Conservation (phyloP, 2,329 filamentous ascomycete species). For the Fusarium drepaniforme region DNA sequence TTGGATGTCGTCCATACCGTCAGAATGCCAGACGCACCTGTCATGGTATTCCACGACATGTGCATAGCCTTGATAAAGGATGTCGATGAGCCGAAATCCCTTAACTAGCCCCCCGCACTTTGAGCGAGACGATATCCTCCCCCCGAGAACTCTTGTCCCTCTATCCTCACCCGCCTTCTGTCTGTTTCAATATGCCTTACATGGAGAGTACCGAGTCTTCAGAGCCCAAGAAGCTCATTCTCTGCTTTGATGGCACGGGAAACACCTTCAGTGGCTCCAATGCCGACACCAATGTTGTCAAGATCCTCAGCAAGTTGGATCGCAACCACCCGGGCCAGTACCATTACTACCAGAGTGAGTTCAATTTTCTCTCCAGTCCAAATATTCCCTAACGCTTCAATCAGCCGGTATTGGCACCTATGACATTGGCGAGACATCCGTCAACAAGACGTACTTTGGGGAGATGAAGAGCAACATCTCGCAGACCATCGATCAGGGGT, state of each 20-base stretch:
- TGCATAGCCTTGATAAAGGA: conserved; percentile 1
- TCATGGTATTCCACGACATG: not conserved
- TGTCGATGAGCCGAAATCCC: not conserved
- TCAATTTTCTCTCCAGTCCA: not conserved
- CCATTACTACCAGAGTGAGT: conserved; percentile 63
- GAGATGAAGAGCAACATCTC: conserved; percentile 51
- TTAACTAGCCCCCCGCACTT: not conserved
- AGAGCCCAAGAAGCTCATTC: conserved; percentile 55
- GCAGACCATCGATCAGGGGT: conserved; percentile 56
- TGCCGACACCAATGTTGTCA: conserved; percentile 66
- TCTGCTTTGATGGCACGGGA: conserved; percentile 64
- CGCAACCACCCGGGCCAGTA: conserved; percentile 57
- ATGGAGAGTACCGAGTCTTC: conserved; percentile 15
- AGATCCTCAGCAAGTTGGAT: conserved; percentile 61
- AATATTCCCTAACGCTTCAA: not conserved
- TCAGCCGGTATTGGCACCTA: conserved; percentile 64
- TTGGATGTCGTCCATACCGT: not conserved
- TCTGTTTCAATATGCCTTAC: conserved; percentile 27
- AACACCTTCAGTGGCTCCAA: conserved; percentile 60
- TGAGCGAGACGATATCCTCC: not conserved
- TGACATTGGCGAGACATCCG: conserved; percentile 56
- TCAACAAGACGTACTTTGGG: conserved; percentile 53
- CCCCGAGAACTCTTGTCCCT: not conserved
- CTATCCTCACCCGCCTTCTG: not conserved
- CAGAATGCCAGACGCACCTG: not conserved